phyloP scores from a whole-genome alignment of 306 rosid genomes.

The Gynostemma pentaphyllum region DNA sequence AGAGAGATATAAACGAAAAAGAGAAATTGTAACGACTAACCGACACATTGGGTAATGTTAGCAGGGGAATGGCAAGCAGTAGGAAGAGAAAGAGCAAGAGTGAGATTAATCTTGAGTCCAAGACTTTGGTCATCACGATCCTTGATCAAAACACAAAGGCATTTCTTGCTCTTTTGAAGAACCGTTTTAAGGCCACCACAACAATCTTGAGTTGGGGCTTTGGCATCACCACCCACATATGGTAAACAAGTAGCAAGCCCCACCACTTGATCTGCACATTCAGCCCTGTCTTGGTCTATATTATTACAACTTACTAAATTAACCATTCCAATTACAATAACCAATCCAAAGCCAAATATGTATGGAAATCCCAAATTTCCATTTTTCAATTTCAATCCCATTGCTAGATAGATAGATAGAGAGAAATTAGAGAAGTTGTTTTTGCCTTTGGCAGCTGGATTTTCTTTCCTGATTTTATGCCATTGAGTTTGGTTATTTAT shows the following conservation, averaged over 20 bases:
- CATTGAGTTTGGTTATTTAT: too few relatives aligned
- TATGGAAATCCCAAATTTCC: too few relatives aligned
- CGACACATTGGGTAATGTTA: constrained; percentile 36
- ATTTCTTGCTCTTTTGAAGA: constrained; percentile 40
- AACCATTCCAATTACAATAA: too few relatives aligned
- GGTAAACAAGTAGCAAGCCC: constrained; percentile 49
- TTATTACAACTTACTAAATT: constrained; percentile 22
- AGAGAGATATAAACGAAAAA: too few relatives aligned
- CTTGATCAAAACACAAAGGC: constrained; percentile 61
- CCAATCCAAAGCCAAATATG: too few relatives aligned
- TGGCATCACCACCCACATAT: constrained; percentile 44
- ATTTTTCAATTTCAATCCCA: background rate
- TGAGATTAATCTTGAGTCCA: constrained; percentile 39
- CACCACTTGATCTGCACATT: constrained; percentile 48
- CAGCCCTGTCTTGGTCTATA: constrained; percentile 58
- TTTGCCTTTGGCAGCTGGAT: too few relatives aligned
- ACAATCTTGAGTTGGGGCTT: constrained; percentile 56
- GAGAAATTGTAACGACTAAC: too few relatives aligned
- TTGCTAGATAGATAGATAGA: too few relatives aligned
- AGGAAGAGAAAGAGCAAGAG: constrained; percentile 53
- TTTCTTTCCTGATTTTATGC: too few relatives aligned
- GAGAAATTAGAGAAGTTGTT: too few relatives aligned
- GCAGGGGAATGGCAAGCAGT: constrained; percentile 34
- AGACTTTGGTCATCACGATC: constrained; percentile 62
- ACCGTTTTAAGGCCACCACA: constrained; percentile 51